Base-by-base conservation (phyloP, 2,329 filamentous ascomycete species). In the Biscogniauxia marginata region DNA sequence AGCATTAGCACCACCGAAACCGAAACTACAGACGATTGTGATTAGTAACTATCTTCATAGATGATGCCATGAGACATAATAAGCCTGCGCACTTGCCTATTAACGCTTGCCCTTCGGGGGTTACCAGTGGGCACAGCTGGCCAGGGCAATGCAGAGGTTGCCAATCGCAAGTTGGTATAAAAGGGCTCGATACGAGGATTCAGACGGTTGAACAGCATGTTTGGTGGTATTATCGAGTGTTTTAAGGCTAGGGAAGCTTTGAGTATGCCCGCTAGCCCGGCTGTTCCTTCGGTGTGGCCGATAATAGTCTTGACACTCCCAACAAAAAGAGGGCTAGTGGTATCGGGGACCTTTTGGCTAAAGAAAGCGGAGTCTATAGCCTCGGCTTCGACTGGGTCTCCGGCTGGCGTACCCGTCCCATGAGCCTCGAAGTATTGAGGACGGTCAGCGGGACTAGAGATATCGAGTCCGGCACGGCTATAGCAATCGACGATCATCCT, bases 371-470 rank as follows among this genome's bases (percentile, higher is more conserved):
- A 34, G 7, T 47, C 8, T 2, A 69, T 63, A 16, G 65, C 67
- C 13, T 57, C 57, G 4, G 65, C 62, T 51, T 70, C 68, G 8
- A 53, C 43, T 0, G 67, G 60, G 52, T 70, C 68, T 2, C 67
- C 67, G 13, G 60, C 64, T 8, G 43, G 58, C 2, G 68, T 71
- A 3, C 68, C 68, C 1, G 66, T 70, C 1, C 67, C 67, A 49
- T 69, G 68, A 16, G 65, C 66, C 46, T 70, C 66, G 46, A 70
- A 69, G 48, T 58, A 70, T 49, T 70, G 67, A 7, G 58, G 59
- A 1, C 65, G 53, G 18, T 67, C 55, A 1, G 13, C 16, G 2
- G 22, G 22, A 16, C 51, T 46, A 1, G 4, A 9, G 1, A 50
- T 3, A 46, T 60, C 53, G 3, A 60, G 46, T 4, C 58, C 58